Base-by-base conservation (phyloP, 495 filamentous ascomycete genomes). In the Annulohypoxylon nitens region DNA sequence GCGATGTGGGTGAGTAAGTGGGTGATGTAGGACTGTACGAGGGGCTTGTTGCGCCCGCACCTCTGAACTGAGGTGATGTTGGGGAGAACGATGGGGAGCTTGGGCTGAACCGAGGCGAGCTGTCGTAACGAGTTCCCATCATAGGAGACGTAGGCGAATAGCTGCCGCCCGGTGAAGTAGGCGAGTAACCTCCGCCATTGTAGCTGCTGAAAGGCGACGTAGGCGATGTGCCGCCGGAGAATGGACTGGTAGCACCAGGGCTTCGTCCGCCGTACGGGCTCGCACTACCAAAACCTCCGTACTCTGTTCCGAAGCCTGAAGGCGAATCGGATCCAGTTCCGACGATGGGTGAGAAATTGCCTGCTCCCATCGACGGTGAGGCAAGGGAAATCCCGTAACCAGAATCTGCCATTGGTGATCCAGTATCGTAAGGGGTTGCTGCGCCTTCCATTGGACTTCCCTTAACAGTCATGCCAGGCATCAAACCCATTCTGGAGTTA, bases 291-390 rank as follows among this genome's bases (percentile, higher is more conserved):
- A 79, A 78, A 53, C 83, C 78, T 20, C 84, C 84, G 53, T 87
- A 88, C 67, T 85, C 86, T n/a, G 86, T 86, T 34, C 70, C 78
- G 70, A 97, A 92, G 20, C 94, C 93, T 68, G 89, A 89, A 43
- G 92, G 92, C 39, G 86, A 89, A 62, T 96, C 93, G 11, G 91
- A 89, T 5, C 90, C 91, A 18, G 88, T 84, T 69, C 92, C 88
- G 45, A 90, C 90, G 66, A 99, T 96, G 36, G 96, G 96, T 18
- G 94, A 97, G 89, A 98, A 99, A 67, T 95, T 91, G 75, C 92
- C 90, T 62, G 91, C 91, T 73, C 93, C 92, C 30, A 93, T 91
- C 6, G 92, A 92, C 41, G 72, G 80, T 68, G 73, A 81, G 57
- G 67, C 91, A 69, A 92, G 85, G 81, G 90, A 92, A 36, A 78